Evolutionary conservation across 495 filamentous ascomycete species (phyloP), one percentile per base, ranked within the genome.

Genomic region (Aspergillus ellipticus): DNA sequence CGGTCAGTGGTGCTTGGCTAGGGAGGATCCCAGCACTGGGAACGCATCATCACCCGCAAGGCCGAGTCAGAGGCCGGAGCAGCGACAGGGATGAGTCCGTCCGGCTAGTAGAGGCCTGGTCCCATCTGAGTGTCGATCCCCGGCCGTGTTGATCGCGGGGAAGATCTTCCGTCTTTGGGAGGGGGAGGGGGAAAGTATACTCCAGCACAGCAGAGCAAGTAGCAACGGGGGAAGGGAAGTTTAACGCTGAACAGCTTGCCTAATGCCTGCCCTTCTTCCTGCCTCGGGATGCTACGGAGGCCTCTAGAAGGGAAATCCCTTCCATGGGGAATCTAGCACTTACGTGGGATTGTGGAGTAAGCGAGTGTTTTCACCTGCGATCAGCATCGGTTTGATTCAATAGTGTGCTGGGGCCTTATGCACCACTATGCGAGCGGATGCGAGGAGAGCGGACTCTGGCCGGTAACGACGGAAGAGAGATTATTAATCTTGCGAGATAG

Each of bases 141-240:
- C 17, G 42, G 8, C 49, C 24, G 47, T n/a, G 51, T 54, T 59
- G 37, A 47, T 51, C 57, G 52, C 47, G 52, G 52, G 57, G 51
- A 59, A 54, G 57, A 59, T 59, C 52, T 51, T 55, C 57, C 37
- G 43, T 35, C 49, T 37, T 51, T 51, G n/a, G 21, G 49, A 19
- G 35, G 20, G 2, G 37, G 51, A 15, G 24, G 16, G 33, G 17
- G 50, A 26, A 28, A 20, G 22, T 28, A 28, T 28, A 28, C 24
- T 28, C 24, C 24, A 28, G 24, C 4, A 3, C 7, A 3, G 3
- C 24, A 4, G 21, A 50, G 29, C n/a, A 39, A 53, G 24, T 4
- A 19, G 10, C 10, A 21, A 21, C 7, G 17, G 42, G 42, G 35
- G 2, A 15, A 39, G n/a, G 33, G 33, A 37, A 37, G 28, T n/a